These are phyloP conservation scores for Sclerotinia minor DNA, from an alignment of 2,329 filamentous ascomycete genomes.

Conservation along the genomic window DNA sequence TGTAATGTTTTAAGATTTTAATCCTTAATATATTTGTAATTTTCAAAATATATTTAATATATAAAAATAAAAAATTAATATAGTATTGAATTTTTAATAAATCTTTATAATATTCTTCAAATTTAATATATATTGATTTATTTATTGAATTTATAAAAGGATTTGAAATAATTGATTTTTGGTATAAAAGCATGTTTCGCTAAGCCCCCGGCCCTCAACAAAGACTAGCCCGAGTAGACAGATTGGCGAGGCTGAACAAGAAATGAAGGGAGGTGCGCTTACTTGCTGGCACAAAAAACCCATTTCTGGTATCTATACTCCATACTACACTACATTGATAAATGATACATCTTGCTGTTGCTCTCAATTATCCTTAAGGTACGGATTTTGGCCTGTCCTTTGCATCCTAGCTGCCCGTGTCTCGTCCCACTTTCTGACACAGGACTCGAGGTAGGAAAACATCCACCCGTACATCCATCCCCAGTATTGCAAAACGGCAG, in stretches of 20 bases:
- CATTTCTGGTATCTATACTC: neutral
- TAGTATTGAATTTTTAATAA: no score
- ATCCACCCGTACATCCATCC: conserved; percentile 2
- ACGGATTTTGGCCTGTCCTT: neutral
- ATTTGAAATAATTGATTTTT: no score
- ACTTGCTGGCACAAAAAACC: neutral
- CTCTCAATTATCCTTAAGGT: neutral
- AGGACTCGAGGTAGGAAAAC: conserved; percentile 4
- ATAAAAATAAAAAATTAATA: no score
- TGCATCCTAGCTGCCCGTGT: neutral
- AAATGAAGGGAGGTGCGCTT: neutral
- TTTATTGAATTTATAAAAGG: no score
- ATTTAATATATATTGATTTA: no score
- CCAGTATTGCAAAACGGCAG: conserved; percentile 41
- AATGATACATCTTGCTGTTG: neutral
- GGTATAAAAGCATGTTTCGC: no score
- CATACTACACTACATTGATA: neutral
- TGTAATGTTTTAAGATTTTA: no score
- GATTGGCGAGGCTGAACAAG: conserved; percentile 7
- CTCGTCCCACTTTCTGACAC: neutral
- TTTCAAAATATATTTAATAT: no score
- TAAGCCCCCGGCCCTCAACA: no score
- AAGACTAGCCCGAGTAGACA: no score
- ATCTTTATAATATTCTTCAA: no score
- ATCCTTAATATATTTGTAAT: no score